These are phyloP conservation scores for Salix exigua DNA, from an alignment of 345 rosid species.

Conservation along the genomic window DNA sequence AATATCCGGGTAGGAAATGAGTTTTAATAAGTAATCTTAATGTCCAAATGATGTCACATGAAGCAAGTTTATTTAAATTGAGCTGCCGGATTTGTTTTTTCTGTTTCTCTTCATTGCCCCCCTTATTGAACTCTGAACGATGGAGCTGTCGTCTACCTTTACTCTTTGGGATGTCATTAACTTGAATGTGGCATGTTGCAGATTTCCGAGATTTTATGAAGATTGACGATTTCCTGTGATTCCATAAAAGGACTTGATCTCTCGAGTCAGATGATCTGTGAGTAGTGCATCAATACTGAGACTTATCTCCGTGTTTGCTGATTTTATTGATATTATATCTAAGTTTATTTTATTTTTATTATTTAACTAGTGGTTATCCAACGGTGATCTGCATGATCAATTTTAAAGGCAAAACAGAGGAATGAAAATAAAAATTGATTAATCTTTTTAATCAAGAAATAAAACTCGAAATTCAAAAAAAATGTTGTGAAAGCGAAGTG, in stretches of 20 bases:
- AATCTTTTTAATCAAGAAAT: too few species aligned
- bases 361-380: too few species aligned
- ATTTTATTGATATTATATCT: not conserved
- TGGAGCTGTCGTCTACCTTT: not conserved
- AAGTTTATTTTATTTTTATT: not conserved
- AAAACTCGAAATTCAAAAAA: too few species aligned
- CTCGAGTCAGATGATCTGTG: conserved; percentile 8
- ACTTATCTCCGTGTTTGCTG: not conserved
- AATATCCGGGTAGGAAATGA: not conserved
- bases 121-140: not conserved
- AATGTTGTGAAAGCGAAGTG: too few species aligned
- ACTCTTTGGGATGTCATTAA: conserved; percentile 1
- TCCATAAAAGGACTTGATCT: not conserved
- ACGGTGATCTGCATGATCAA: too few species aligned
- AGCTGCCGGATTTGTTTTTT: not conserved
- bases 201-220: conserved; percentile 82
- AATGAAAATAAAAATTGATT: too few species aligned
- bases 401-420: too few species aligned
- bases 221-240: conserved; percentile 11
- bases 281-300: conserved; percentile 1
- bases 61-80: not conserved
- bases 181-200: conserved; percentile 34
- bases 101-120: not conserved
- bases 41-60: not conserved
- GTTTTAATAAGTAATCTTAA: not conserved